Percentiles rank a stretch among this genome's conserved stretches.
Evolutionary conservation across 1,284 basidiomycete species (phyloP).

Genomic region (Cryptococcus sp.): DNA sequence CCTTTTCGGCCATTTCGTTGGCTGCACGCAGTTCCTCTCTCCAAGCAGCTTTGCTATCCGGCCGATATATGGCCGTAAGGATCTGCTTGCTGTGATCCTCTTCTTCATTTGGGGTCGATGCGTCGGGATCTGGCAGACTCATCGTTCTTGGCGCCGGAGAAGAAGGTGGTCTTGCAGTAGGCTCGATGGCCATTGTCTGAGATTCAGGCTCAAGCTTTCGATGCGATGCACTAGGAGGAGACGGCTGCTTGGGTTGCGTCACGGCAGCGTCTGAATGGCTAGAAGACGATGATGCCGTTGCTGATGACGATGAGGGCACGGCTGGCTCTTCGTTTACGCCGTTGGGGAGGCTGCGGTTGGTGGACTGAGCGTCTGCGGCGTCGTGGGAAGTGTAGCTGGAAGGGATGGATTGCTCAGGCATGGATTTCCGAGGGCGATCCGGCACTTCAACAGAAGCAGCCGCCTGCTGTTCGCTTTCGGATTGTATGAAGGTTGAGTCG

Average conservation of each 20-base stretch:
- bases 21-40: slow-evolving; percentile 62
- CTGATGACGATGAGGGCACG: background rate
- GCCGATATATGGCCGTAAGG: slow-evolving; percentile 80
- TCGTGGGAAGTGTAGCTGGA: slow-evolving; percentile 3
- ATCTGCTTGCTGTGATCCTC: slow-evolving; percentile 57
- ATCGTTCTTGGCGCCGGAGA: slow-evolving; percentile 35
- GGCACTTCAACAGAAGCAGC: slow-evolving; percentile 7
- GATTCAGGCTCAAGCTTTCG: slow-evolving; percentile 6
- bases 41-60: slow-evolving; percentile 80
- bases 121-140: slow-evolving; percentile 25
- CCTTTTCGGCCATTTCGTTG: slow-evolving; percentile 50
- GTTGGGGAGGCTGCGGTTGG: slow-evolving; percentile 6
- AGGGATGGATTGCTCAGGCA: slow-evolving; percentile 40
- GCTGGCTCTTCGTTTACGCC: background rate
- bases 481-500: slow-evolving; percentile 11
- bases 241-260: background rate
- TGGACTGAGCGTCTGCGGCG: background rate
- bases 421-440: slow-evolving; percentile 44
- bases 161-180: slow-evolving; percentile 35
- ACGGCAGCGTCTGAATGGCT: background rate
- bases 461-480: slow-evolving; percentile 6
- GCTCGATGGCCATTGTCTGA: slow-evolving; percentile 18
- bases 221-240: slow-evolving; percentile 2
- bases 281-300: background rate
- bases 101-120: background rate